These are phyloP conservation scores for Aureobasidium sp. DNA, from an alignment of 2,329 filamentous ascomycete genomes.

Conservation along the genomic window DNA sequence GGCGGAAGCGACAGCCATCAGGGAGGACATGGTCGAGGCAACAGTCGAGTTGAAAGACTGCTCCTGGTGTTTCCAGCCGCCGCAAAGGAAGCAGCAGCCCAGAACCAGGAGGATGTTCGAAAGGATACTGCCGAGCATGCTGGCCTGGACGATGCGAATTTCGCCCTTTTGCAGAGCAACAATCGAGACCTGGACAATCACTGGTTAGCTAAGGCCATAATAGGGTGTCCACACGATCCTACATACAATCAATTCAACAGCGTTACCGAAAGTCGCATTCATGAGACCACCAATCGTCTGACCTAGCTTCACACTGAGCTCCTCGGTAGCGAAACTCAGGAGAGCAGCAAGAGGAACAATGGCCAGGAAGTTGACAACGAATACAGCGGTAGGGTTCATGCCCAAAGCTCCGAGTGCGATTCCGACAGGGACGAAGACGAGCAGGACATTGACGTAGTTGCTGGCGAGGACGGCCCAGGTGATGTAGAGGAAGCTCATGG, in stretches of 20 bases:
- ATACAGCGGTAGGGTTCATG: slow-evolving; percentile 62
- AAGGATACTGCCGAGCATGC: slow-evolving; percentile 91
- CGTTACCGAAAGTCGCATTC: slow-evolving; percentile 80
- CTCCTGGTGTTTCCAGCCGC: slow-evolving; percentile 37
- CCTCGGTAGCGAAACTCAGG: slow-evolving; percentile 82
- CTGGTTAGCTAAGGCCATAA: not conserved
- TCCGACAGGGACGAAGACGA: slow-evolving; percentile 66
- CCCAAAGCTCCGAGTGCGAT: slow-evolving; percentile 56
- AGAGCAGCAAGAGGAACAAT: slow-evolving; percentile 85
- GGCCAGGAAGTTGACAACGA: slow-evolving; percentile 87
- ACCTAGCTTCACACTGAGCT: slow-evolving; percentile 68
- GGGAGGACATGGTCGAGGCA: slow-evolving; percentile 64
- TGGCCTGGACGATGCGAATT: slow-evolving; percentile 94
- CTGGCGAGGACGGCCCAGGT: slow-evolving; percentile 38
- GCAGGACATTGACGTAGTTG: slow-evolving; percentile 59
- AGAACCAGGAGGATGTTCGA: slow-evolving; percentile 81
- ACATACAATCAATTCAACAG: slow-evolving; percentile 39
- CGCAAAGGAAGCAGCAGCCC: slow-evolving; percentile 46
- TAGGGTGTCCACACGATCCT: not conserved
- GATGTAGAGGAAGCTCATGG: slow-evolving; percentile 26
- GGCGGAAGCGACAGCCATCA: slow-evolving; percentile 49
- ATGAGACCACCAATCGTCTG: slow-evolving; percentile 82
- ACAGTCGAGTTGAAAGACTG: slow-evolving; percentile 62
- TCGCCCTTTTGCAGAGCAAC: slow-evolving; percentile 77
- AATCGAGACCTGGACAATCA: slow-evolving; percentile 64